Base-by-base conservation (phyloP, 768 basidiomycete species). In the Peribolospora baueri region DNA sequence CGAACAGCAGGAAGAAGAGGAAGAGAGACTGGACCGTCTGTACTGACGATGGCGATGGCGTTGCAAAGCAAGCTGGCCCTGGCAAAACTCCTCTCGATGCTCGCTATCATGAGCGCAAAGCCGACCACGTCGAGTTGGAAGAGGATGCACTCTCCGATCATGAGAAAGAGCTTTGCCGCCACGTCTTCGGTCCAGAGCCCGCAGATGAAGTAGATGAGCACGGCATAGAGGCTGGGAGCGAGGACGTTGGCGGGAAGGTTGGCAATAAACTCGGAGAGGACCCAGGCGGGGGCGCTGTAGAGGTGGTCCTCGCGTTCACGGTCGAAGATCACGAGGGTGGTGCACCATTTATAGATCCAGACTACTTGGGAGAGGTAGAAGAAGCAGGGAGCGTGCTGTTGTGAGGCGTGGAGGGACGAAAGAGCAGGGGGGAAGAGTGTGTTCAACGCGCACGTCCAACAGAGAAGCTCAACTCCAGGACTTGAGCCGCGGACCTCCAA, bases 251-350 rank as follows among this genome's bases (percentile, higher is more conserved):
- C 66, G 0, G 71, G 58, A 0, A 72, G 58, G 54, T 66, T 69
- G 7, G 71, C 65, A 42, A 70, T 14, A 51, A 70, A 66, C 48
- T 70, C 67, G 2, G 68, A 65, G 7, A 69, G 37, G 48, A 73
- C 60, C 59, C 69, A 73, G 1, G 73, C 68, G 2, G 65, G 60
- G 0, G 69, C 67, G 14, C 62, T 58, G 62, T 68, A 62, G 3
- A 54, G 48, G 25, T 57, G 13, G 46, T 63, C 61, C 52, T 73
- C 73, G 37, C 67, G 65, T 54, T 74, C 73, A 6, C 73, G 66
- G 58, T 74, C 72, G 50, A 73, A 74, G 51, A 73, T 68, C 52
- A 70, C 63, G 42, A 71, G 65, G 42, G 65, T 62, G 46, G 64
- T 62, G 59, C 68, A 70, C 61, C 65, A 65, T 42, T 63, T 65